Evolutionary conservation across 2,329 filamentous ascomycete genomes (phyloP), one percentile per base, ranked within the genome.

Genomic region (Raffaelea ambrosiae): DNA sequence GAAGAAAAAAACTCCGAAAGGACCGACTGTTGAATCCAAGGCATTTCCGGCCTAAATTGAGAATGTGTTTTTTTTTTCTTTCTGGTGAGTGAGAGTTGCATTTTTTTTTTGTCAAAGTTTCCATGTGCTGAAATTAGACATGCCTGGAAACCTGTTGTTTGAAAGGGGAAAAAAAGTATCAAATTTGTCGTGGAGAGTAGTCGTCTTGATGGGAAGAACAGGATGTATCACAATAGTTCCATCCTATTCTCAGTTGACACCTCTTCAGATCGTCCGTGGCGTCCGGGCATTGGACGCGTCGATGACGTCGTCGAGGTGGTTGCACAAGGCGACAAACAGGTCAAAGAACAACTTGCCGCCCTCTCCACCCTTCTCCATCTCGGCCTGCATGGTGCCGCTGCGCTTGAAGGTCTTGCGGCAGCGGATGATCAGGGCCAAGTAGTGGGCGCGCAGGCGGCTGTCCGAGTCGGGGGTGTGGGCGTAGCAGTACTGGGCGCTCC

Each of bases 331-430:
- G 65, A 96, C 90, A 68, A 96, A 97, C 69, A 97, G 76, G 77
- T 96, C 90, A 73, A 97, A 97, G 78, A 93, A 96, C 72, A 96
- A 77, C 77, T 90, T 90, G 71, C 81, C 77, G 62, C 77, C 61
- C 56, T 61, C 60, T 58, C 72, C 89, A 66, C 90, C 89, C 68
- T 82, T 82, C 75, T 95, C 88, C 90, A 97, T 96, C 75, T 96
- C 90, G 73, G 86, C 84, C 79, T 96, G 90, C 89, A 96, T 95
- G 69, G 90, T 96, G 70, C 90, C 90, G 74, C 89, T 95, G 71
- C 86, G 83, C 84, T 95, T 96, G 70, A 97, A 96, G 62, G 88
- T 95, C 76, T 89, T 89, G 68, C 91, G 88, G 77, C 87, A 91
- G 74, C 90, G 85, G 75, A 96, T 95, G 70, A 96, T 95, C 69